Evolutionary conservation across 2,329 filamentous ascomycete species (phyloP).

Genomic region (Pseudonectria buxi): DNA sequence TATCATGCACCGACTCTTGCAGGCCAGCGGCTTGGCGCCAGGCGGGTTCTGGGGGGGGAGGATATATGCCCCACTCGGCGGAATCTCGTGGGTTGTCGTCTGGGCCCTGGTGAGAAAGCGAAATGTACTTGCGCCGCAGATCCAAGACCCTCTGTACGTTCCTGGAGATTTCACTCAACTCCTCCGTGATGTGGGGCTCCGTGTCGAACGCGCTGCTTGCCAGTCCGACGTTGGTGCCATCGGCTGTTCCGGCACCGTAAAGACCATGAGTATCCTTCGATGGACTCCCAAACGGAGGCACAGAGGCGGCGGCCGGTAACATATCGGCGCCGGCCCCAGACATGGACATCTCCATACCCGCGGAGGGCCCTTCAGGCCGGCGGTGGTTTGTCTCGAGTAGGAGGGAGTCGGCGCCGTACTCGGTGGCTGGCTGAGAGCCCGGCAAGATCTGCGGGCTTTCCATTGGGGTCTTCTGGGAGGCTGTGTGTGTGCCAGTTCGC

Average conservation of each 20-base stretch:
- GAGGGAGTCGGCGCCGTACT: slow-evolving; percentile 31
- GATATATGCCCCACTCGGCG: slow-evolving; percentile 80
- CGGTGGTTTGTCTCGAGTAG: slow-evolving; percentile 24
- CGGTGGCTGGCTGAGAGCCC: slow-evolving; percentile 28
- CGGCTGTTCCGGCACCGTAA: slow-evolving; percentile 9
- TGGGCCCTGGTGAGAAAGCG: slow-evolving; percentile 72
- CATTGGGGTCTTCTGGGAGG: slow-evolving; percentile 37
- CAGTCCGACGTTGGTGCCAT: slow-evolving; percentile 16
- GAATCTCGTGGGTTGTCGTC: slow-evolving; percentile 85
- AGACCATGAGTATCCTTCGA: slow-evolving; percentile 6
- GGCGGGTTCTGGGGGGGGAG: slow-evolving; percentile 81
- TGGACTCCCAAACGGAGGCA: slow-evolving; percentile 6
- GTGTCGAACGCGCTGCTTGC: slow-evolving; percentile 55
- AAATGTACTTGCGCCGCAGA: slow-evolving; percentile 80
- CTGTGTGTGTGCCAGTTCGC: slow-evolving; percentile 31
- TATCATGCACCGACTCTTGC: slow-evolving; percentile 11
- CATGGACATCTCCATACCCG: slow-evolving; percentile 34
- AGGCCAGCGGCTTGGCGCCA: slow-evolving; percentile 47
- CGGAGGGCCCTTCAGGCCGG: slow-evolving; percentile 10
- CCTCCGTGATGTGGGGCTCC: slow-evolving; percentile 74
- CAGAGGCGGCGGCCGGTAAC: slow-evolving; percentile 11
- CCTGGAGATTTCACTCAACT: slow-evolving; percentile 78
- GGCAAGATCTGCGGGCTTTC: slow-evolving; percentile 40
- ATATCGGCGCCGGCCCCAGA: no score
- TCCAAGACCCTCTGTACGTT: slow-evolving; percentile 90